Evolutionary conservation across 1,284 basidiomycete genomes (phyloP), one percentile per base, ranked within the genome.

Genomic region (Ganoderma sinense): DNA sequence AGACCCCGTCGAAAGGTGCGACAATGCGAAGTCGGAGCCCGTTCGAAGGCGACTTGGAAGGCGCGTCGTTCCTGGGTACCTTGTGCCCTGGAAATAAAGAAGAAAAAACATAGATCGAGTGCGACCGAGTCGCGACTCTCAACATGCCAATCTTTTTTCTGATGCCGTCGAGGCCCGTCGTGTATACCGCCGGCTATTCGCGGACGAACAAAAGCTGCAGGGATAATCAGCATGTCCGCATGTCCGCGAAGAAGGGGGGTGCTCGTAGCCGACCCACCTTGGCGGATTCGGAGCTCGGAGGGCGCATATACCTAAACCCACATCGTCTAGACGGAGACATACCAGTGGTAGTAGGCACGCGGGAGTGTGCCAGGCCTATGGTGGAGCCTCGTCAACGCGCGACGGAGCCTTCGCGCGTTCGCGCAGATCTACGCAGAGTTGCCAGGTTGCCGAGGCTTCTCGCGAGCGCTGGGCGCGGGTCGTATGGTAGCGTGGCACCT

Each of bases 401-500:
- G 43, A 45, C 43, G 43, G 43, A 10, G 31, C 40, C 39, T 53
- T 55, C 33, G 23, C 39, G 39, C 29, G 56, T 66, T 41, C 53
- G 59, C 55, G 68, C 33, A 62, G 68, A 69, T 69, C 68, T 43
- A 31, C 53, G 45, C 48, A 26, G 58, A 63, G 63, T 65, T 60
- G 40, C 60, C 64, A 62, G 62, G 40, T 64, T 63, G 63, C 59
- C 63, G 67, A 65, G 26, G 43, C 61, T 65, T 63, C 53, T 62
- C 64, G 53, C 29, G 53, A 29, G 31, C 31, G 13, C 53, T 29
- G 53, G 53, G 53, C 26, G 14, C 29, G 14, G 13, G 10, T 56
- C 31, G 29, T 29, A 33, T 56, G 53, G 53, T 18, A 56, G 53
- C 53, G 53, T 56, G 53, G 53, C 53, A 33, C 29, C 26, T 56